phyloP scores from a whole-genome alignment of 2,329 filamentous ascomycete species.

The Sporothrix curviconia region DNA sequence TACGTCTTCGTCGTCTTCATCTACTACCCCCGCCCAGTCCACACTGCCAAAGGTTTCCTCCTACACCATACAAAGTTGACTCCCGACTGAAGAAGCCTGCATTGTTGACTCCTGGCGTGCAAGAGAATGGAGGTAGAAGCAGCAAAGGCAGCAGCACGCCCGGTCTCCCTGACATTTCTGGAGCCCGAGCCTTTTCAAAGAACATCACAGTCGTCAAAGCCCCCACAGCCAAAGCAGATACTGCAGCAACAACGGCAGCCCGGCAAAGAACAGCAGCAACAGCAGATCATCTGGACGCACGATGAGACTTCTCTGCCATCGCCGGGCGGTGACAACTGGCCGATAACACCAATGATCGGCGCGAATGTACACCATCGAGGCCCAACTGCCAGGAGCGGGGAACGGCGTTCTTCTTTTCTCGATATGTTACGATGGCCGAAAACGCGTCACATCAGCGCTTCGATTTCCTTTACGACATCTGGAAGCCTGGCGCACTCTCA shows the following conservation, averaged over 20 bases:
- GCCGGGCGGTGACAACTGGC: constrained; percentile 29
- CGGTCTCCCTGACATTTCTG: not conserved
- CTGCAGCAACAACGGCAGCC: not conserved
- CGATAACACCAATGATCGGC: constrained; percentile 25
- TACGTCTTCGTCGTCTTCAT: constrained; percentile 8
- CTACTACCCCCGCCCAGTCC: not conserved
- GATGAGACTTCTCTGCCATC: constrained; percentile 28
- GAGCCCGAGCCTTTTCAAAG: constrained; percentile 6
- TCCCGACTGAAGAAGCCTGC: not conserved
- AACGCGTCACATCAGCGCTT: constrained; percentile 43
- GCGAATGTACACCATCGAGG: constrained; percentile 27
- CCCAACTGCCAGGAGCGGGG: constrained; percentile 37
- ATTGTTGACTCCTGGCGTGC: constrained; percentile 2
- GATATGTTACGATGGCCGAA: constrained; percentile 42
- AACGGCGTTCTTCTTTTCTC: constrained; percentile 45
- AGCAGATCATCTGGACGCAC: constrained; percentile 15
- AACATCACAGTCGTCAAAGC: not conserved
- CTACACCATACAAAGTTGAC: not conserved
- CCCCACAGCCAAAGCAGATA: not conserved
- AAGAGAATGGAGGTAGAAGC: not conserved
- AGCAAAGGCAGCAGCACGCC: not conserved
- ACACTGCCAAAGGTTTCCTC: not conserved
- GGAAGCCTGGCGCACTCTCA: constrained; percentile 36
- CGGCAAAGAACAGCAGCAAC: constrained; percentile 1
- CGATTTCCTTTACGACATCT: constrained; percentile 47